phyloP scores from a whole-genome alignment of 179 eudicot species.

The Beta corolliflora region DNA sequence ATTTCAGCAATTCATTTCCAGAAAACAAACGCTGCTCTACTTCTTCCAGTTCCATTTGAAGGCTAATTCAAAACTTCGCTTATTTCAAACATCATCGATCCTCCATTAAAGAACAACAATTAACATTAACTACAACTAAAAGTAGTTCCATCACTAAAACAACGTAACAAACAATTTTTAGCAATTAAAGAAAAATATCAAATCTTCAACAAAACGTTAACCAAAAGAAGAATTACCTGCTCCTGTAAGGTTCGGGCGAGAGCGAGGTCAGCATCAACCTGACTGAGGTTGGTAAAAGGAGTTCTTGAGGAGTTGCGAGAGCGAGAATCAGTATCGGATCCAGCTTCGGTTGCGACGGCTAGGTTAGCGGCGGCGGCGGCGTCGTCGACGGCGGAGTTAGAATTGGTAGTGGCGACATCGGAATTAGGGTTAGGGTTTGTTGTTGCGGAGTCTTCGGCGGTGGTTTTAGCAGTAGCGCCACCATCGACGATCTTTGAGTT shows the following conservation, averaged over 20 bases:
- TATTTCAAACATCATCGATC: too few relatives aligned
- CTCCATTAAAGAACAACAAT: too few relatives aligned
- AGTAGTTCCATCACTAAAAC: too few relatives aligned
- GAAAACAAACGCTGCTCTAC: background rate
- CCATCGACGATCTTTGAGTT: slow-evolving; percentile 44
- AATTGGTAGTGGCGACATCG: slow-evolving; percentile 4
- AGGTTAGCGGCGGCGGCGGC: background rate
- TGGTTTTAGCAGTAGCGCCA: slow-evolving; percentile 28
- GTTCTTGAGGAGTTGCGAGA: slow-evolving; percentile 48
- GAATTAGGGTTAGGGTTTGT: slow-evolving; percentile 37
- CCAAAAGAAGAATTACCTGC: slow-evolving; percentile 45
- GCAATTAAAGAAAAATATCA: background rate
- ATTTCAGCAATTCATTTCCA: background rate
- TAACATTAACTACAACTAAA: too few relatives aligned
- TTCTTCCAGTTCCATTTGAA: background rate
- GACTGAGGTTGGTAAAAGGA: slow-evolving; percentile 82
- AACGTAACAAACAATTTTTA: background rate
- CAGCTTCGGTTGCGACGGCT: slow-evolving; percentile 13
- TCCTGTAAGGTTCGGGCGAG: slow-evolving; percentile 94
- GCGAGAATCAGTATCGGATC: slow-evolving; percentile 19
- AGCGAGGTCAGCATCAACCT: slow-evolving; percentile 94
- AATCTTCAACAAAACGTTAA: background rate
- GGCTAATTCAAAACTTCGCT: too few relatives aligned
- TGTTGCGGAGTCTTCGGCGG: slow-evolving; percentile 14
- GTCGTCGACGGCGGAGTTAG: slow-evolving; percentile 1